Evolutionary conservation across 73 alveolate species (phyloP).

Genomic region (Paramecium sonneborni): DNA sequence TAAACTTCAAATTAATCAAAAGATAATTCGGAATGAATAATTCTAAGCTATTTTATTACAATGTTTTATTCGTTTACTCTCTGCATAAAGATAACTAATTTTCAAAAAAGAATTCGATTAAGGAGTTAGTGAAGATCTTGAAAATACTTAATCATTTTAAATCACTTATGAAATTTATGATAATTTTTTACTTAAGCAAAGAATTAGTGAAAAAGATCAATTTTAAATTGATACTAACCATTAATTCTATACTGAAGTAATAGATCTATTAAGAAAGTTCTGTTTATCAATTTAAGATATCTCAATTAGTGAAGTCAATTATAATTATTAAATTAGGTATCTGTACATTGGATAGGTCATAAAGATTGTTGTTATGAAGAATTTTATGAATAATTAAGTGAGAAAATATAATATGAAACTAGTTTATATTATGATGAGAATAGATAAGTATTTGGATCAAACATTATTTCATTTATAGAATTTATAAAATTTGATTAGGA

Average conservation of each 20-base stretch:
- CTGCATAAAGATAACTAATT: neutral
- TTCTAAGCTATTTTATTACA: neutral
- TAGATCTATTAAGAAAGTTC: neutral
- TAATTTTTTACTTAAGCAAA: neutral
- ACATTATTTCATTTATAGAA: neutral
- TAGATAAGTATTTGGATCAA: neutral
- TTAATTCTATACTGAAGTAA: neutral
- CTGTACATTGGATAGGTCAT: slow-evolving; percentile 55
- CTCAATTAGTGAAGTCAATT: slow-evolving; percentile 5
- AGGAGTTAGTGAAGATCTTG: neutral
- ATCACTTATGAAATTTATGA: slow-evolving; percentile 29
- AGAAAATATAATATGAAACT: neutral
- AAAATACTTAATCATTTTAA: neutral
- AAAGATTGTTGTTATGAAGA: slow-evolving; percentile 25
- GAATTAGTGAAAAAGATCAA: neutral
- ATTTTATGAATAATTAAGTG: slow-evolving; percentile 15
- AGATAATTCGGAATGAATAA: neutral
- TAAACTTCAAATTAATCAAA: neutral
- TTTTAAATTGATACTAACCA: slow-evolving; percentile 16
- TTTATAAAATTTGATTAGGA: neutral
- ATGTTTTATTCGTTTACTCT: slow-evolving; percentile 11
- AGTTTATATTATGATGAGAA: slow-evolving; percentile 35
- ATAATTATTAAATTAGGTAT: neutral
- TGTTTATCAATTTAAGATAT: neutral
- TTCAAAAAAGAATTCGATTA: slow-evolving; percentile 12